Evolutionary conservation across 2,329 filamentous ascomycete genomes (phyloP).

Genomic region (Xylariaceae sp.): DNA sequence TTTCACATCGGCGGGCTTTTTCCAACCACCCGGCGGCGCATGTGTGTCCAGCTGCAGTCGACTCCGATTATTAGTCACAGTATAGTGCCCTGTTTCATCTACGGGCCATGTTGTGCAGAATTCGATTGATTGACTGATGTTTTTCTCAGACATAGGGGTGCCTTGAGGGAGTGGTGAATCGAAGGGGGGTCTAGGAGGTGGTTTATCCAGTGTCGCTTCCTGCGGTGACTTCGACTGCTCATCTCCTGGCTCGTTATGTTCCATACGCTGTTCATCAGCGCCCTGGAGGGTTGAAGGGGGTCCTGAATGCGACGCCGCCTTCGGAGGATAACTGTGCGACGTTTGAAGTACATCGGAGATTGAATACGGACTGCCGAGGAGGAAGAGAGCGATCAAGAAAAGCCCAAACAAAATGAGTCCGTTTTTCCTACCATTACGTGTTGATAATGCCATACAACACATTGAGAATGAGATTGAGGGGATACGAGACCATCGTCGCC

Average conservation of each 20-base stretch:
- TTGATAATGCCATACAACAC: too few species aligned
- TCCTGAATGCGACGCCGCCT: not conserved
- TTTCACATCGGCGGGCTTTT: conserved; percentile 26
- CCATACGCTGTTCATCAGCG: not conserved
- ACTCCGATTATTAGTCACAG: conserved; percentile 3
- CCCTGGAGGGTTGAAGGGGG: not conserved
- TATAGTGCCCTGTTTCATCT: conserved; percentile 16
- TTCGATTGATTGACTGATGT: conserved; percentile 2
- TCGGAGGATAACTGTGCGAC: not conserved
- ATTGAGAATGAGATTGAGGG: too few species aligned
- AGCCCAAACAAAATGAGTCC: too few species aligned
- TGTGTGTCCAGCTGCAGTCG: conserved; percentile 18
- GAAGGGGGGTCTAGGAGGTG: not conserved
- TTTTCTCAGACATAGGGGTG: not conserved
- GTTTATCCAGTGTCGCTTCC: not conserved
- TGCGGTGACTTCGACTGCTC: not conserved
- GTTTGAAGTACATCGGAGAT: too few species aligned
- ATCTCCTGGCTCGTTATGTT: not conserved
- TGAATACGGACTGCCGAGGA: too few species aligned
- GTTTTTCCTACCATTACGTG: too few species aligned
- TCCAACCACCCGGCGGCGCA: conserved; percentile 23
- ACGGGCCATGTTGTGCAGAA: conserved; percentile 26
- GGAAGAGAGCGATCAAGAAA: too few species aligned
- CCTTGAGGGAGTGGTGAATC: not conserved
- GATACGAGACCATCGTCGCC: too few species aligned